Evolutionary conservation across 345 rosid genomes (phyloP).

Genomic region (Stellera chamaejasme): DNA sequence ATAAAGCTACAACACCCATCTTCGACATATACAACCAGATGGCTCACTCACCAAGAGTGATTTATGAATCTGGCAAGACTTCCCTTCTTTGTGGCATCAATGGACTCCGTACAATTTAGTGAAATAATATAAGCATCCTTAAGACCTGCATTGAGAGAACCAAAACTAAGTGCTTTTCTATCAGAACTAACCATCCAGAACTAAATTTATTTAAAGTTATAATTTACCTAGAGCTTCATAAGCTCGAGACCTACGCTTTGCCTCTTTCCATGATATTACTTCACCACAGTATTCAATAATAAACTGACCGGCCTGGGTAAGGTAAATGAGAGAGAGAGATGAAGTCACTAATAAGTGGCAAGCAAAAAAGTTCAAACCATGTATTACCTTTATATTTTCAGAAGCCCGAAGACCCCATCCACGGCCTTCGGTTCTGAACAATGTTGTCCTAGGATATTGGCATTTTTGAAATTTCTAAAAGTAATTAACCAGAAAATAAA

Average conservation of each 20-base stretch:
- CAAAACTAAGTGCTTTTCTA: conserved; percentile 6
- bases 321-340: not conserved
- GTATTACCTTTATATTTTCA: conserved; percentile 68
- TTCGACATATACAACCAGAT: conserved; percentile 9
- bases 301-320: conserved; percentile 68
- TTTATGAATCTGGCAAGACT: conserved; percentile 93
- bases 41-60: conserved; percentile 92
- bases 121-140: conserved; percentile 93
- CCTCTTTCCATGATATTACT: conserved; percentile 95
- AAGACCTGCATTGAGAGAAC: conserved; percentile 46
- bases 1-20: conserved; percentile 1
- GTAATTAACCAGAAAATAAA: conserved; percentile 8
- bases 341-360: not conserved
- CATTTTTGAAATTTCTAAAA: conserved; percentile 77
- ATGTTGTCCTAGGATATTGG: conserved; percentile 68
- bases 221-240: conserved; percentile 67
- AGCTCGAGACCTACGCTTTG: conserved; percentile 70
- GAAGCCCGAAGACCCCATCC: conserved; percentile 90
- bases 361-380: conserved; percentile 2
- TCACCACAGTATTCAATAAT: conserved; percentile 97
- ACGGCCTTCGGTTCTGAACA: conserved; percentile 70
- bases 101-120: conserved; percentile 71
- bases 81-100: conserved; percentile 90
- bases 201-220: conserved; percentile 1
- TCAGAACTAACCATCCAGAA: not conserved